Conservation (phyloP, 192 early-diverging fungal species). For the Coemansia sp. region DNA sequence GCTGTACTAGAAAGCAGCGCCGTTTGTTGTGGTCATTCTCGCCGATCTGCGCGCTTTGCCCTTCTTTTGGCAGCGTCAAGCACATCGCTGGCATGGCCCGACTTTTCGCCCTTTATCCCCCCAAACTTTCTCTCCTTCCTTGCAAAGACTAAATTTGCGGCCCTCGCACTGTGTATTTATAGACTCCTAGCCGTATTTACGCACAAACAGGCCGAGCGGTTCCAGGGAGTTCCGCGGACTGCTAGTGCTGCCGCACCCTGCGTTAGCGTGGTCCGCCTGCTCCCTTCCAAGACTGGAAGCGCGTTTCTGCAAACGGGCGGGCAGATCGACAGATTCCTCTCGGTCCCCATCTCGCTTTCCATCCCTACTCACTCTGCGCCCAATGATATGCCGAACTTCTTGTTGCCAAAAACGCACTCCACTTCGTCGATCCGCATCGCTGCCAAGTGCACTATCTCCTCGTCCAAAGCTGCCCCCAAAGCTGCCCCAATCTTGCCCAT, state of each 20-base stretch:
- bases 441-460: slow-evolving; percentile 36
- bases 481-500: slow-evolving; percentile 5
- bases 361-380: background rate
- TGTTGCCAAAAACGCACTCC: slow-evolving; percentile 40
- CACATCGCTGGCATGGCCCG: background rate
- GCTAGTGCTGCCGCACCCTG: background rate
- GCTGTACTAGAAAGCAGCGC: background rate
- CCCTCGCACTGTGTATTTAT: background rate
- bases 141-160: background rate
- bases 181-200: background rate
- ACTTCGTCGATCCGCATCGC: slow-evolving; percentile 40
- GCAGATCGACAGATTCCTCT: background rate
- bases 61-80: background rate
- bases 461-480: slow-evolving; percentile 34
- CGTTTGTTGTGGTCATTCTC: slow-evolving; percentile 3
- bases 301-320: background rate
- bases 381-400: slow-evolving; percentile 25
- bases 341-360: background rate
- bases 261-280: background rate
- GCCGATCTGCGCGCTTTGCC: slow-evolving; percentile 1
- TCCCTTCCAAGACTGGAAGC: background rate
- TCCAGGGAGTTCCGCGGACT: background rate
- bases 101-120: background rate
- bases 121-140: background rate
- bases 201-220: background rate